phyloP scores from a whole-genome alignment of 2,329 filamentous ascomycete genomes.

The Alternaria longipes region DNA sequence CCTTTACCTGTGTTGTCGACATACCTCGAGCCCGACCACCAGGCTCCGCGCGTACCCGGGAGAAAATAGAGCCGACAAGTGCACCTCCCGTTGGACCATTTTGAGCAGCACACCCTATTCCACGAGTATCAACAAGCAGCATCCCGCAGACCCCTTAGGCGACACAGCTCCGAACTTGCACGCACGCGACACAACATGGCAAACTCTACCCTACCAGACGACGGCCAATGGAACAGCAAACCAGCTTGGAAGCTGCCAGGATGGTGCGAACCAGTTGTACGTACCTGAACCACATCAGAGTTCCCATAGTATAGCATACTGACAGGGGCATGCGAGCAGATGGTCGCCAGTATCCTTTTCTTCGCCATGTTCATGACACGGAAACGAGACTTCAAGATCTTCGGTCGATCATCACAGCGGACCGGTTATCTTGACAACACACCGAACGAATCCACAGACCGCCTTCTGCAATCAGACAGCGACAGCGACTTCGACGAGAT shows the following conservation, averaged over 20 bases:
- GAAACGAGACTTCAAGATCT: constrained; percentile 56
- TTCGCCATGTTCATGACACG: constrained; percentile 60
- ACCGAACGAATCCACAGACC: constrained; percentile 51
- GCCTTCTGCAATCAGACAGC: constrained; percentile 51
- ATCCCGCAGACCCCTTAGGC: not conserved
- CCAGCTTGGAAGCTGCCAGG: constrained; percentile 55
- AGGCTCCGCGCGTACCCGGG: constrained; percentile 1
- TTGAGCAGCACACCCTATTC: not conserved
- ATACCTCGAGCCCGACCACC: not conserved
- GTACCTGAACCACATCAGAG: constrained; percentile 13
- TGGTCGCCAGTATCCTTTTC: constrained; percentile 61
- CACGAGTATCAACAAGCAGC: constrained; percentile 1
- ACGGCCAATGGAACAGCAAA: constrained; percentile 50
- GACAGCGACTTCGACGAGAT: constrained; percentile 51
- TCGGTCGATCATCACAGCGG: constrained; percentile 40
- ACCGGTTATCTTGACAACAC: constrained; percentile 48
- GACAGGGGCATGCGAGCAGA: constrained; percentile 44
- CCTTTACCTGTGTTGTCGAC: constrained; percentile 10
- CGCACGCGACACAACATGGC: constrained; percentile 19
- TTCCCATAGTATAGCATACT: constrained; percentile 3
- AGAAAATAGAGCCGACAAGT: constrained; percentile 1
- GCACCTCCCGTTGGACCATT: not conserved
- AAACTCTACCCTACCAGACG: constrained; percentile 23
- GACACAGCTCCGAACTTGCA: not conserved
- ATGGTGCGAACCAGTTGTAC: constrained; percentile 54